phyloP scores from a whole-genome alignment of 2,329 filamentous ascomycete genomes.

The Ceratocystis variospora region DNA sequence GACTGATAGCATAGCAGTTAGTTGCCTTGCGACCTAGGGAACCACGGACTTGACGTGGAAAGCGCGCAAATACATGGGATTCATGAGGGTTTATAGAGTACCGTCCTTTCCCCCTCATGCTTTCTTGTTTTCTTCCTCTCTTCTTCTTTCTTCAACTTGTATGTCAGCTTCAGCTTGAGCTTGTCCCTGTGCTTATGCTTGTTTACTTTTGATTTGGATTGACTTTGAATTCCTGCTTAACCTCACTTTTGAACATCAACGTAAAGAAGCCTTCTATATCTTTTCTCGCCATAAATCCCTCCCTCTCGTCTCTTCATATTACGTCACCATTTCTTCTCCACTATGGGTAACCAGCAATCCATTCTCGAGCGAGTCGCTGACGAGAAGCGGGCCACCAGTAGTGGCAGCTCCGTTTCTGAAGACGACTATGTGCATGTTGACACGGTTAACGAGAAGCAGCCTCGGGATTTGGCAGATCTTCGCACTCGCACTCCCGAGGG shows the following conservation, averaged over 20 bases:
- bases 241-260: not conserved
- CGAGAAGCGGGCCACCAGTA: not conserved
- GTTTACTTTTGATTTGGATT: too few relatives aligned
- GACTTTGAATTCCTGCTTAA: not conserved
- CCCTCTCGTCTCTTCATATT: not conserved
- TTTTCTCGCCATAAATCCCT: not conserved
- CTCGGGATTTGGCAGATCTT: conserved; percentile 17
- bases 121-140: not conserved
- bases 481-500: conserved; percentile 27
- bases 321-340: not conserved
- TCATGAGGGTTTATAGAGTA: not conserved
- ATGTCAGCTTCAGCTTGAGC: not conserved
- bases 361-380: not conserved
- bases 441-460: not conserved
- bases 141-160: not conserved
- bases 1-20: not conserved
- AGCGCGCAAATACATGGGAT: not conserved
- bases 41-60: not conserved
- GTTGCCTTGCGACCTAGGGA: not conserved
- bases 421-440: conserved; percentile 12
- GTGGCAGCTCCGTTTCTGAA: not conserved
- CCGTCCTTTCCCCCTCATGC: not conserved
- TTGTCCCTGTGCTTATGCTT: too few relatives aligned
- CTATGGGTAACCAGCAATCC: conserved; percentile 13
- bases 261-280: too few relatives aligned